A percentile compares a stretch with the other conserved stretches of the same genome.
phyloP scores from a whole-genome alignment of 805 yeast species.

The Komagataella ulmi region DNA sequence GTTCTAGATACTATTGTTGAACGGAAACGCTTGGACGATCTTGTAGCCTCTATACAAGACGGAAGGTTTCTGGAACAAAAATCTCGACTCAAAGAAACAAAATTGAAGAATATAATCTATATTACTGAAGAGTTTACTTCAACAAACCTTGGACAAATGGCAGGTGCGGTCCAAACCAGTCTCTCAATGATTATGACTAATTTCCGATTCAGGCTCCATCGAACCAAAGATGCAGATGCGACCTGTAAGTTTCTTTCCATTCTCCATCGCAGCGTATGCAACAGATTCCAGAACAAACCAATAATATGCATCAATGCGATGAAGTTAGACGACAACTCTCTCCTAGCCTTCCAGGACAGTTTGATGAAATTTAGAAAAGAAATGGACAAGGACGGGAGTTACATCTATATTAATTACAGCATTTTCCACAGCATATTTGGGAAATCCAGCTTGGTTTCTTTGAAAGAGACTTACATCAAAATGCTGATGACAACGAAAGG shows the following conservation, averaged over 20 bases:
- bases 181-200: constrained; percentile 56
- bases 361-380: constrained; percentile 28
- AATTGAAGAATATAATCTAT: constrained; percentile 55
- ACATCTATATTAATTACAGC: constrained; percentile 29
- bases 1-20: constrained; percentile 79
- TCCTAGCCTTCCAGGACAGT: constrained; percentile 25
- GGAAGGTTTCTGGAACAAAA: constrained; percentile 88
- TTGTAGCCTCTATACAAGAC: constrained; percentile 70
- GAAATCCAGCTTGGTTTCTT: constrained; percentile 57
- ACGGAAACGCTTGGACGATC: constrained; percentile 80
- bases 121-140: constrained; percentile 63
- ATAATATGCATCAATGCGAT: constrained; percentile 40
- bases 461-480: constrained; percentile 60
- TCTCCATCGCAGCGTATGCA: constrained; percentile 30
- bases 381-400: constrained; percentile 20
- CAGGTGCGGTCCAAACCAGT: constrained; percentile 64
- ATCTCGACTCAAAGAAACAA: constrained; percentile 55
- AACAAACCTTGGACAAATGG: constrained; percentile 30
- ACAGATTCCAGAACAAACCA: constrained; percentile 21
- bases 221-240: constrained; percentile 62
- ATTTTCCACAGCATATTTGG: constrained; percentile 57
- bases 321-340: constrained; percentile 30
- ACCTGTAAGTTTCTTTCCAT: constrained; percentile 48
- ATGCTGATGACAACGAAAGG: constrained; percentile 77
- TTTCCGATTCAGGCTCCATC: constrained; percentile 51